phyloP scores from a whole-genome alignment of 805 yeast genomes.

The Zygoascus ofunaensis region DNA sequence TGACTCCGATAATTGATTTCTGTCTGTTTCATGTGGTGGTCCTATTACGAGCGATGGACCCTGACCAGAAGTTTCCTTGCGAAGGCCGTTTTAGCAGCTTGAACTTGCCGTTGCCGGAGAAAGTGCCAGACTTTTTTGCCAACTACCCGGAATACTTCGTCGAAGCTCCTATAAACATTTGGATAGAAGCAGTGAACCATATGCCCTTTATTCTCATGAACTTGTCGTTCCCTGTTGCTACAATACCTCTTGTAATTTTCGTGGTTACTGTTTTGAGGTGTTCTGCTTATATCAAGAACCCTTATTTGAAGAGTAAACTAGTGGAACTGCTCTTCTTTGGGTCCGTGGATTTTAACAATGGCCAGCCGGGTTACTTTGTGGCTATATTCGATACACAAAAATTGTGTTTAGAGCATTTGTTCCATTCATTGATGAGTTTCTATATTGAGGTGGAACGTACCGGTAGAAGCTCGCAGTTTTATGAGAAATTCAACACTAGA shows the following conservation, averaged over 20 bases:
- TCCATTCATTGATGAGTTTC: slow-evolving; percentile 78
- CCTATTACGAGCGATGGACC: slow-evolving; percentile 64
- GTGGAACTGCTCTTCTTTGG: slow-evolving; percentile 78
- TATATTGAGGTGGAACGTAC: slow-evolving; percentile 95
- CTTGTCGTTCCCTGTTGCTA: slow-evolving; percentile 6
- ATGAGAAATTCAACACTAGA: slow-evolving; percentile 89
- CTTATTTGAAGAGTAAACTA: slow-evolving; percentile 80
- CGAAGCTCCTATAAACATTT: slow-evolving; percentile 65
- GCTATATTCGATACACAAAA: slow-evolving; percentile 55
- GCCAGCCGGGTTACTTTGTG: slow-evolving; percentile 54
- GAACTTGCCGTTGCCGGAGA: slow-evolving; percentile 11
- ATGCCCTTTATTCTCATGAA: slow-evolving; percentile 46
- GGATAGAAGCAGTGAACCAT: slow-evolving; percentile 44
- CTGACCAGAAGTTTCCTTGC: slow-evolving; percentile 37
- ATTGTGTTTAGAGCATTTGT: slow-evolving; percentile 52
- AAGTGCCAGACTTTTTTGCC: slow-evolving; percentile 50
- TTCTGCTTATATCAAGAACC: slow-evolving; percentile 60
- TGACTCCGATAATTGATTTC: slow-evolving; percentile 65
- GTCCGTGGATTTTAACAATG: slow-evolving; percentile 34
- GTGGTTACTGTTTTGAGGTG: slow-evolving; percentile 68
- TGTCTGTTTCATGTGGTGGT: slow-evolving; percentile 68
- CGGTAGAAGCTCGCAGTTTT: slow-evolving; percentile 89
- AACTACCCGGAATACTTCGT: slow-evolving; percentile 77
- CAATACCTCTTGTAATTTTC: slow-evolving; percentile 57
- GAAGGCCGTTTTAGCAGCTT: neutral